These are phyloP conservation scores for Ottelia alismoides DNA, from an alignment of 106 monocot genomes.

Conservation along the genomic window DNA sequence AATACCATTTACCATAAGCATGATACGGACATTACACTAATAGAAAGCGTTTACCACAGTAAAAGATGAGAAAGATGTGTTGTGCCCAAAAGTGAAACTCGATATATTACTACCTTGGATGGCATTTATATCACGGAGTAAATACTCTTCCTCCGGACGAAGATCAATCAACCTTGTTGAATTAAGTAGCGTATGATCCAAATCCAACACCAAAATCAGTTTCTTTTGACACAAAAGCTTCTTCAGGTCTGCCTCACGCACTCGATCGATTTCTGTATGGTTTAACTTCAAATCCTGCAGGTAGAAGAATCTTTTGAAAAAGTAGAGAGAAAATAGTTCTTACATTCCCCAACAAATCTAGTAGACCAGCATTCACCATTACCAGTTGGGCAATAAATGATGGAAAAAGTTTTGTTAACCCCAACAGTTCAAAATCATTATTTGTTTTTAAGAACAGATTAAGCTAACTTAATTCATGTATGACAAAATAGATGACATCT, in stretches of 20 bases:
- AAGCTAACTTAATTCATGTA: no score
- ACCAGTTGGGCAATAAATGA: no score
- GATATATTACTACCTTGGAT: conserved; percentile 28
- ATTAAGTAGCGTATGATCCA: conserved; percentile 94
- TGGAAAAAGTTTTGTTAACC: no score
- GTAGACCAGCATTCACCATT: no score
- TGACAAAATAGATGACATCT: no score
- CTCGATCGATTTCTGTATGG: conserved; percentile 44
- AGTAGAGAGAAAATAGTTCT: no score
- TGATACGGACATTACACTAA: no score
- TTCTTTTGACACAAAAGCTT: conserved; percentile 44
- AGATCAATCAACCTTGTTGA: conserved; percentile 50
- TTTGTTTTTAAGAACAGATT: no score
- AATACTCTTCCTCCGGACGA: conserved; percentile 36
- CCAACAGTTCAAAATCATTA: no score
- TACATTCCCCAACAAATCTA: no score
- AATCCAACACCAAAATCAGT: conserved; percentile 69
- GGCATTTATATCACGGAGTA: conserved; percentile 25
- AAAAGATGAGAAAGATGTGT: not conserved
- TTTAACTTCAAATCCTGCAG: conserved; percentile 61
- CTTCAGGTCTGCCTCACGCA: conserved; percentile 47
- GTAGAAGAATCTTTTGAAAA: not conserved
- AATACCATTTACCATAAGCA: no score
- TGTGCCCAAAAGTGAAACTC: no score
- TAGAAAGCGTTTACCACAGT: not conserved